phyloP scores from a whole-genome alignment of 495 filamentous ascomycete species.

The Xylaria sp. region DNA sequence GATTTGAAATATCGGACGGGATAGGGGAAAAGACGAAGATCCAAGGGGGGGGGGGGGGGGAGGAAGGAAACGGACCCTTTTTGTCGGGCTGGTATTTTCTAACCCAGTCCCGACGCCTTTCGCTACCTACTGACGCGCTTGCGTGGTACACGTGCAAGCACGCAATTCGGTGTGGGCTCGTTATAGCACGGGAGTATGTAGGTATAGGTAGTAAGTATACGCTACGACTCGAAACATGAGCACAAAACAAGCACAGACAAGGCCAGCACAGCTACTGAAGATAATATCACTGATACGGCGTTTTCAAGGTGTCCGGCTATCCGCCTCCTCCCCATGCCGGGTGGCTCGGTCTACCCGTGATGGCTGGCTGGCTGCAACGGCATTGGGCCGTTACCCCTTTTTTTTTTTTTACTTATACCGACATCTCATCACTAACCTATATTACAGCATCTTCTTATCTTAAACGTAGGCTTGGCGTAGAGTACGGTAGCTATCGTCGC shows the following conservation, averaged over 20 bases:
- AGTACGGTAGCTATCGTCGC: neutral
- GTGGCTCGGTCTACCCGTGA: neutral
- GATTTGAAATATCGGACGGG: conserved; percentile 11
- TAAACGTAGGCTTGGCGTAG: neutral
- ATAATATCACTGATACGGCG: neutral
- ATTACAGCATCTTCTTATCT: no score
- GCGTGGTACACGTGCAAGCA: no score
- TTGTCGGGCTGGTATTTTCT: neutral
- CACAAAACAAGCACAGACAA: neutral
- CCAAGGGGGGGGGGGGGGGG: no score
- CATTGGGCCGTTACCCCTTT: neutral
- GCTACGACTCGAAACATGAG: neutral
- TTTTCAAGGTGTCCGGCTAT: neutral
- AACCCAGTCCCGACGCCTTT: neutral
- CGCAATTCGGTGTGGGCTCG: neutral
- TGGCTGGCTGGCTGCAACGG: no score
- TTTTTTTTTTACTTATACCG: no score
- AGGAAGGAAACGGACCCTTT: no score
- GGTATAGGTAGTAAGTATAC: no score
- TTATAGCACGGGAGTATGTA: neutral
- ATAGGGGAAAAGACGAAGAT: neutral
- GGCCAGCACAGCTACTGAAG: neutral
- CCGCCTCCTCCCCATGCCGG: neutral
- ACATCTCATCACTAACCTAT: no score
- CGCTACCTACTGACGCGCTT: no score